phyloP scores from a whole-genome alignment of 2,329 filamentous ascomycete species.

The Penicillium sp. region DNA sequence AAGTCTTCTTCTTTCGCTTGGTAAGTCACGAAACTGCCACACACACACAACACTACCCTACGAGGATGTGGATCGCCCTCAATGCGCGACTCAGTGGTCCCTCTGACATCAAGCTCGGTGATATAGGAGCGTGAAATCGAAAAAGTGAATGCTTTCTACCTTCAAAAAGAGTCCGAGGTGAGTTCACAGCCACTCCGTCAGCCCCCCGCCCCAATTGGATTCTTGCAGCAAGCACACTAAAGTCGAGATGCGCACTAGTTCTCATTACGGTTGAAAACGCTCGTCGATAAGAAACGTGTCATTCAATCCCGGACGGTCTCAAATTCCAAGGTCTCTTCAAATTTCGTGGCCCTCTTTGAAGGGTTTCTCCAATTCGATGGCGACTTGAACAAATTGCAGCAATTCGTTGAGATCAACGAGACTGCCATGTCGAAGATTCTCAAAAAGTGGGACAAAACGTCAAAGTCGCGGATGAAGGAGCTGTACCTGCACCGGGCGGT shows the following conservation, averaged over 20 bases:
- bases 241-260: conserved; percentile 51
- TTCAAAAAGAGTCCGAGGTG: conserved; percentile 97
- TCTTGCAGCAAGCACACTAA: neutral
- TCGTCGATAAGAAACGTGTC: conserved; percentile 91
- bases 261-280: conserved; percentile 82
- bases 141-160: conserved; percentile 96
- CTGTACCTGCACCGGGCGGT: conserved; percentile 92
- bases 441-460: conserved; percentile 99
- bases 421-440: conserved; percentile 97
- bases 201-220: neutral
- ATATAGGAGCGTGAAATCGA: conserved; percentile 88
- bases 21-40: conserved; percentile 43
- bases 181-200: conserved; percentile 23
- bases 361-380: conserved; percentile 96
- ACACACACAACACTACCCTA: no score
- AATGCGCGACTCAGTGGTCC: no score
- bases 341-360: conserved; percentile 91
- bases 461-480: conserved; percentile 97
- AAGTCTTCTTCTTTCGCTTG: conserved; percentile 96
- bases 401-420: conserved; percentile 97
- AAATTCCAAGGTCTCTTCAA: conserved; percentile 79
- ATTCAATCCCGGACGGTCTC: conserved; percentile 72
- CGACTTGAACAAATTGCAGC: conserved; percentile 91
- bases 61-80: no score
- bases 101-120: neutral